Conservation (phyloP, 2,329 filamentous ascomycete species). For the Colletotrichum sp. region DNA sequence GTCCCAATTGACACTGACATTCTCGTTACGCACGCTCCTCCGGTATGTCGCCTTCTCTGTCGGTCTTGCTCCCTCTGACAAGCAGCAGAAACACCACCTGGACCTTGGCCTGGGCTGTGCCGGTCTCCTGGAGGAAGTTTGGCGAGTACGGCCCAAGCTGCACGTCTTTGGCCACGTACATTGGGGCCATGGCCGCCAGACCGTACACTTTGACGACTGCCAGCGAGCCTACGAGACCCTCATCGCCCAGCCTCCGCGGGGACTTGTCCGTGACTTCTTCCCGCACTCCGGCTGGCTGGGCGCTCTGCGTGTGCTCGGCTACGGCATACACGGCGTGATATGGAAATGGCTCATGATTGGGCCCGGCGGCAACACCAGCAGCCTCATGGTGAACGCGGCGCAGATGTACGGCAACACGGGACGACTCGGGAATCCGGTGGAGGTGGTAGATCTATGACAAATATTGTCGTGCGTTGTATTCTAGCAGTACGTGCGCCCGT, state of each 20-base stretch:
- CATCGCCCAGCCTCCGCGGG: conserved; percentile 46
- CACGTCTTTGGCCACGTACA: conserved; percentile 91
- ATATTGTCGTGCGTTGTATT: neutral
- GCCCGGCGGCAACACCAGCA: conserved; percentile 52
- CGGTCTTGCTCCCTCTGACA: neutral
- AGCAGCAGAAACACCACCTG: conserved; percentile 65
- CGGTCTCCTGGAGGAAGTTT: conserved; percentile 72
- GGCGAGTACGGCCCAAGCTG: conserved; percentile 74
- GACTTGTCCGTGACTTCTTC: conserved; percentile 49
- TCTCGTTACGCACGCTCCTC: conserved; percentile 82
- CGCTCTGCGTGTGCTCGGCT: conserved; percentile 45
- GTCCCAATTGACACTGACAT: conserved; percentile 78
- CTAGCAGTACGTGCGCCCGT: conserved; percentile 15
- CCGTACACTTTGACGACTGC: conserved; percentile 76
- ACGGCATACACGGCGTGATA: conserved; percentile 52
- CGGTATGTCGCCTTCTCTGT: conserved; percentile 44
- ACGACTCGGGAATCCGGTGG: conserved; percentile 44
- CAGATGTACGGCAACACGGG: conserved; percentile 61
- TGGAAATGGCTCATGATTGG: conserved; percentile 65
- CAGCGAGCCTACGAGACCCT: conserved; percentile 76
- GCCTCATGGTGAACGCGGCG: conserved; percentile 61
- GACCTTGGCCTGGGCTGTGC: conserved; percentile 75
- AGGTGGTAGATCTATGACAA: conserved; percentile 38
- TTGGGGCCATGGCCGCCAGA: conserved; percentile 72
- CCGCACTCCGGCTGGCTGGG: conserved; percentile 53